These are phyloP conservation scores for Colletotrichum sp. DNA, from an alignment of 2,329 filamentous ascomycete genomes.

Conservation along the genomic window DNA sequence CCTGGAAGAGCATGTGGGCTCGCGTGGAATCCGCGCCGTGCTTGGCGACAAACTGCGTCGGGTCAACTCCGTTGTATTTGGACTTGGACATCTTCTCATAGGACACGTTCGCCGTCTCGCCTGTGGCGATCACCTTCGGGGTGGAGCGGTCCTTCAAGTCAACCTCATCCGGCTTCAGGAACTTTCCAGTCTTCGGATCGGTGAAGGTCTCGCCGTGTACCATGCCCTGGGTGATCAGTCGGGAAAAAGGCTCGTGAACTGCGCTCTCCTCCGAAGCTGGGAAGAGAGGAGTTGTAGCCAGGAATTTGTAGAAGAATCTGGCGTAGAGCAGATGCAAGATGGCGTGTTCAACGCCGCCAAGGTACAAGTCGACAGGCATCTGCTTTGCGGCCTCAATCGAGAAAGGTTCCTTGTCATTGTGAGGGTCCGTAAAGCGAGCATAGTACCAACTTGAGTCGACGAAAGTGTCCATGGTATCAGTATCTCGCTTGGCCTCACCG, in stretches of 20 bases:
- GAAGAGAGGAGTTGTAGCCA: slow-evolving; percentile 62
- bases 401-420: slow-evolving; percentile 67
- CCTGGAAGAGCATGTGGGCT: slow-evolving; percentile 89
- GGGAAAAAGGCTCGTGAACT: slow-evolving; percentile 77
- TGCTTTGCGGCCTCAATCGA: slow-evolving; percentile 61
- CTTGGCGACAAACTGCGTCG: slow-evolving; percentile 71
- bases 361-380: slow-evolving; percentile 85
- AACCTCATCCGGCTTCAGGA: slow-evolving; percentile 78
- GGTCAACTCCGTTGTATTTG: slow-evolving; percentile 91
- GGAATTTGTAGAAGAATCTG: slow-evolving; percentile 88
- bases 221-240: slow-evolving; percentile 90
- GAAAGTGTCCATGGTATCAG: slow-evolving; percentile 96
- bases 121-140: slow-evolving; percentile 68
- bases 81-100: slow-evolving; percentile 97
- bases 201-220: slow-evolving; percentile 86
- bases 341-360: slow-evolving; percentile 89
- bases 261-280: slow-evolving; percentile 39
- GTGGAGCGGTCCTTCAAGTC: slow-evolving; percentile 61
- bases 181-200: slow-evolving; percentile 76
- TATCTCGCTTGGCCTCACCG: slow-evolving; percentile 77
- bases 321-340: slow-evolving; percentile 90
- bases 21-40: slow-evolving; percentile 85
- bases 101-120: slow-evolving; percentile 62
- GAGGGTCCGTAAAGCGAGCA: slow-evolving; percentile 76
- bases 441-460: slow-evolving; percentile 97